These are phyloP conservation scores for Candida pseudocylindracea DNA, from an alignment of 1,139 yeast genomes.

Conservation along the genomic window DNA sequence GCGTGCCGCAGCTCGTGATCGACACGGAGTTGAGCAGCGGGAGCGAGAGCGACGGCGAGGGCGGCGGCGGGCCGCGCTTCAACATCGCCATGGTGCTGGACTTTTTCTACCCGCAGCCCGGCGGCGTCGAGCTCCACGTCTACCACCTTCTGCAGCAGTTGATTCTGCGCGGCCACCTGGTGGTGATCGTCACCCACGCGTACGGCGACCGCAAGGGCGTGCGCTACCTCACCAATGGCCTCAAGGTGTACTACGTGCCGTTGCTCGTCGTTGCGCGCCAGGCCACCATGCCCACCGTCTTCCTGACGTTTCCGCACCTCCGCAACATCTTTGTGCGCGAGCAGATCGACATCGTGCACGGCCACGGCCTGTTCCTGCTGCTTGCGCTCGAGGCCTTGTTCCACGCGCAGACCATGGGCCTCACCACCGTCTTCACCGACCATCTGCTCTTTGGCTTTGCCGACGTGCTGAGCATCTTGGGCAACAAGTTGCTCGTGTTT, in stretches of 20 bases:
- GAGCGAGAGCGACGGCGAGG: too few relatives aligned
- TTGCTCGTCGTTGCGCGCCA: constrained; percentile 59
- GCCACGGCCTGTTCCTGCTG: constrained; percentile 80
- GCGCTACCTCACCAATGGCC: constrained; percentile 65
- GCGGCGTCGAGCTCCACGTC: constrained; percentile 93
- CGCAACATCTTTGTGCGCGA: constrained; percentile 77
- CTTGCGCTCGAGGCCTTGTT: constrained; percentile 78
- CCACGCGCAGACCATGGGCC: constrained; percentile 86
- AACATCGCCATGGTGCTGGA: constrained; percentile 76
- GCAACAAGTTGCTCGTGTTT: constrained; percentile 71
- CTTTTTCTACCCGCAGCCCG: constrained; percentile 95
- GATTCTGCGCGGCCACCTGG: constrained; percentile 73
- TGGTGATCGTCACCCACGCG: constrained; percentile 75
- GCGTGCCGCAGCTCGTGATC: neutral
- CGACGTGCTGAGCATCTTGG: constrained; percentile 61
- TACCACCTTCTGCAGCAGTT: constrained; percentile 63
- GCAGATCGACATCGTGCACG: constrained; percentile 72
- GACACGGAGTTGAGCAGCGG: neutral
- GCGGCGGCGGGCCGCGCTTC: too few relatives aligned
- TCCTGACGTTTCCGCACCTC: constrained; percentile 66
- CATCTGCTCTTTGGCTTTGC: constrained; percentile 93
- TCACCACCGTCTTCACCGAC: constrained; percentile 81
- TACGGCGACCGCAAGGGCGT: constrained; percentile 71
- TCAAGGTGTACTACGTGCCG: constrained; percentile 85
- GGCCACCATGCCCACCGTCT: constrained; percentile 75